Conservation (phyloP, 495 filamentous ascomycete genomes). For the Tuber indicum region DNA sequence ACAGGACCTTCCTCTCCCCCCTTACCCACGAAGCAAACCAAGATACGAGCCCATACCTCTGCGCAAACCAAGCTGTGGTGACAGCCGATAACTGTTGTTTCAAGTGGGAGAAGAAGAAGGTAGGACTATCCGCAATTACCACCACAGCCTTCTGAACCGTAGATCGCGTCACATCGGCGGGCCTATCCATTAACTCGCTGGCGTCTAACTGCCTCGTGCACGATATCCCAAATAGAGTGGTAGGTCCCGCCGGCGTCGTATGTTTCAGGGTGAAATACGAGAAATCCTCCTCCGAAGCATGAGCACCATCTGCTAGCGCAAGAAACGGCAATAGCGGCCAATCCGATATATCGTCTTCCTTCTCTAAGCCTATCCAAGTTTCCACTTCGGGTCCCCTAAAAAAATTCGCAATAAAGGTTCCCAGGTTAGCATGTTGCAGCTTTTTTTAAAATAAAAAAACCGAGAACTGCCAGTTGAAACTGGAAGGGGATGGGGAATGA, state of each 20-base stretch:
- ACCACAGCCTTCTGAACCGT: constrained; percentile 99
- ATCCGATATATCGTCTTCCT: constrained; percentile 76
- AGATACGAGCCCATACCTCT: constrained; percentile 60
- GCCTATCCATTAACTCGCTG: constrained; percentile 63
- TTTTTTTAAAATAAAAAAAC: constrained; percentile 5
- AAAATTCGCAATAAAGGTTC: constrained; percentile 9
- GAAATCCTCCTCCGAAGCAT: constrained; percentile 89
- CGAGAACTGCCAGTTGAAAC: constrained; percentile 17
- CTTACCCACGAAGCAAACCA: not conserved
- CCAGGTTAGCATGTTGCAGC: constrained; percentile 12
- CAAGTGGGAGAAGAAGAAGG: constrained; percentile 47
- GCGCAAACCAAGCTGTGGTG: constrained; percentile 92
- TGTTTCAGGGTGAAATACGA: constrained; percentile 84
- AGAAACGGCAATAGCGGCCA: constrained; percentile 94
- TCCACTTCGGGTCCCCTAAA: constrained; percentile 87
- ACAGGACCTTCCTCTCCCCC: not conserved
- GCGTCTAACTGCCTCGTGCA: constrained; percentile 89
- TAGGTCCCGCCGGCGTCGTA: constrained; percentile 42
- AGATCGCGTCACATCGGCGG: constrained; percentile 83
- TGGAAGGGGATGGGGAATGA: constrained; percentile 22
- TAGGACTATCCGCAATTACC: constrained; percentile 81
- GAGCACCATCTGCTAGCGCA: constrained; percentile 93
- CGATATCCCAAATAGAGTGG: constrained; percentile 90
- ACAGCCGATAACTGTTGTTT: constrained; percentile 66
- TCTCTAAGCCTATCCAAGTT: constrained; percentile 73